These are phyloP conservation scores for Microbotryum intermedium DNA, from an alignment of 1,284 basidiomycete species.

Conservation along the genomic window DNA sequence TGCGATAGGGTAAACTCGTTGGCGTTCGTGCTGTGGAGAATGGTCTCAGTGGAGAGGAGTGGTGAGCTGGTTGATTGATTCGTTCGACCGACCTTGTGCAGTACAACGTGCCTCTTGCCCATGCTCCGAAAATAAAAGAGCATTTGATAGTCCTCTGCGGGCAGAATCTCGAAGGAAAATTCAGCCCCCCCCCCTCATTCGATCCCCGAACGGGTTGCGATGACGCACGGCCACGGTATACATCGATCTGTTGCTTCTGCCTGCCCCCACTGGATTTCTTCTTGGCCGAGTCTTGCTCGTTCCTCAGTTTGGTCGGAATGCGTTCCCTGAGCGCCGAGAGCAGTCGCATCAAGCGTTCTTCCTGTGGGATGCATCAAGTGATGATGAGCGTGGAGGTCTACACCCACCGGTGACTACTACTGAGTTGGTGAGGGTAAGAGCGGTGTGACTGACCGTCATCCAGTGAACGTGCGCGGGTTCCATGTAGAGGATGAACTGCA, in stretches of 20 bases:
- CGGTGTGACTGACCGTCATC: slow-evolving; percentile 36
- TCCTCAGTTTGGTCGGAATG: slow-evolving; percentile 37
- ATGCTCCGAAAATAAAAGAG: slow-evolving; percentile 41
- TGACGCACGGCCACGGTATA: slow-evolving; percentile 34
- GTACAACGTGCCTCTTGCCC: slow-evolving; percentile 38
- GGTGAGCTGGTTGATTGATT: neutral
- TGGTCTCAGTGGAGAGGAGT: no score
- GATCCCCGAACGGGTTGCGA: neutral
- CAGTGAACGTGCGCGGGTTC: slow-evolving; percentile 40
- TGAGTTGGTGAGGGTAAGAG: neutral
- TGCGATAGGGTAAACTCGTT: neutral
- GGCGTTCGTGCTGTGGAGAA: neutral
- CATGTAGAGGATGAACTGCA: slow-evolving; percentile 40
- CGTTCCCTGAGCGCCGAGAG: slow-evolving; percentile 35
- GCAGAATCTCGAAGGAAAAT: neutral
- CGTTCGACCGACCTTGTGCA: slow-evolving; percentile 35
- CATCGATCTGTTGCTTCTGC: slow-evolving; percentile 38
- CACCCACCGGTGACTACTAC: neutral
- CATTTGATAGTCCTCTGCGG: slow-evolving; percentile 35
- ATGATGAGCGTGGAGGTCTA: neutral
- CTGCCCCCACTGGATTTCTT: slow-evolving; percentile 9
- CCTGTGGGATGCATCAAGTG: slow-evolving; percentile 3
- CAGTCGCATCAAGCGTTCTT: slow-evolving; percentile 31
- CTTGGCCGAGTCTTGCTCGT: slow-evolving; percentile 27
- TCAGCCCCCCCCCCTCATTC: neutral